Base-by-base conservation (phyloP, 2,329 filamentous ascomycete species). In the Fusarium sp. region DNA sequence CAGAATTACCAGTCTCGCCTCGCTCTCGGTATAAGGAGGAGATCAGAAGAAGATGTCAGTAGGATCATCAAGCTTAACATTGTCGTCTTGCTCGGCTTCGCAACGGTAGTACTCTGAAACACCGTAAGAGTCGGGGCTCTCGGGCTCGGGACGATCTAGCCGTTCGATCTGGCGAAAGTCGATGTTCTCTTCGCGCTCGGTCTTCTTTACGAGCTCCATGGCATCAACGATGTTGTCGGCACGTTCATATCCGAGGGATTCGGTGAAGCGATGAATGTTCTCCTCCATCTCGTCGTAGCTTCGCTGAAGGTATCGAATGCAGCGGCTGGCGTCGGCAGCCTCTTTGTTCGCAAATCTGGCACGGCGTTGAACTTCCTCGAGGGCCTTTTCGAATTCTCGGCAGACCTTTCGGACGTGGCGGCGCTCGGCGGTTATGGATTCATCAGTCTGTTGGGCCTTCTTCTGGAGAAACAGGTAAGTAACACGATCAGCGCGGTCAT, bases 71-170 rank as follows among this genome's bases (percentile, higher is more conserved):
- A 57, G 36, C 3, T 57, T 42, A 6, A 62, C 8, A 1, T 59
- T 28, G 28, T 41, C 45, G 20, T 46, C 33, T 8, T 8, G 42
- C 34, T 15, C 15, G 6, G 10, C 40, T 4, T 40, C 9, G 3
- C 9, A 23, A 18, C 33, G 20, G 6, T 26, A 28, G 23, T 18
- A 51, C 34, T 51, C 34, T 1, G 47, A 38, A 3, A 34, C 47
- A 3, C 47, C 47, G 9, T 8, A 40, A 3, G 61, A 63, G 15
- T 63, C 61, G 3, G 61, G 61, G 4, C 58, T 63, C 16, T 57
- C 42, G 2, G 18, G 10, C 1, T 57, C 51, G 1, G 13, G 36
- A 6, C 34, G 18, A 8, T 50, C 59, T 3, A 23, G 33, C 2
- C 16, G 37, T 12, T 57, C 12, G 16, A 49, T 13, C 6, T 44